Evolutionary conservation across 2,329 filamentous ascomycete species (phyloP), one percentile per base, ranked within the genome.

Genomic region (Pyricularia pennisetigena): DNA sequence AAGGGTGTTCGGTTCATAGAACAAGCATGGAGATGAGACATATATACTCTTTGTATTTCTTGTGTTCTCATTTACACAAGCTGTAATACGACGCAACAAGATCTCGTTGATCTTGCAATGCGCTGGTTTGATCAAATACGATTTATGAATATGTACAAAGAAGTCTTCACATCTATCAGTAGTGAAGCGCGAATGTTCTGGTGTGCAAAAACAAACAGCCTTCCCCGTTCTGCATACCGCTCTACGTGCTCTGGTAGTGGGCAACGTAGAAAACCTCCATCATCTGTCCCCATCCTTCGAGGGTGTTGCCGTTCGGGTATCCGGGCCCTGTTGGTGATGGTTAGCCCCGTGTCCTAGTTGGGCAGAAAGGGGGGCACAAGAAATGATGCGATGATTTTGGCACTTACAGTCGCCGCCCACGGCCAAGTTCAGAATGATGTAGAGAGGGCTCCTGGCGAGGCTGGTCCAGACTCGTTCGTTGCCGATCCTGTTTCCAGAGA

Each of bases 341-440:
- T 66, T 64, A 71, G 68, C 28, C 32, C 3, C 24, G 6, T 32
- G 28, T 35, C 9, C 24, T 35, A 28, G 32, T 10, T 1, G 35
- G 24, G 24, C 14, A 61, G 7, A 0, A 6, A 16, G 10, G 35
- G 67, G 59, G 61, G 63, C 69, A 54, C 63, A 1, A 70, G n/a
- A 30, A 12, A 35, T 35, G 12, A 41, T 14, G 23, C 24, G 41
- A 32, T 41, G 29, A 20, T 24, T 24, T 14, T 49, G 63, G 41
- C 63, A 80, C 82, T 74, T 77, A 83, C 83, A 82, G 69, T 76
- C 75, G 57, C 83, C 83, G 23, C 83, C 83, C 57, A 86, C 79
- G 67, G 84, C 83, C 6, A 86, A 77, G 69, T 86, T 86, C 64
- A 86, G 75, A 67, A 86, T 79, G 65, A 85, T 74, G 71, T 79